Conservation (phyloP, 192 early-diverging fungal genomes). For the Allomyces macrogynus region DNA sequence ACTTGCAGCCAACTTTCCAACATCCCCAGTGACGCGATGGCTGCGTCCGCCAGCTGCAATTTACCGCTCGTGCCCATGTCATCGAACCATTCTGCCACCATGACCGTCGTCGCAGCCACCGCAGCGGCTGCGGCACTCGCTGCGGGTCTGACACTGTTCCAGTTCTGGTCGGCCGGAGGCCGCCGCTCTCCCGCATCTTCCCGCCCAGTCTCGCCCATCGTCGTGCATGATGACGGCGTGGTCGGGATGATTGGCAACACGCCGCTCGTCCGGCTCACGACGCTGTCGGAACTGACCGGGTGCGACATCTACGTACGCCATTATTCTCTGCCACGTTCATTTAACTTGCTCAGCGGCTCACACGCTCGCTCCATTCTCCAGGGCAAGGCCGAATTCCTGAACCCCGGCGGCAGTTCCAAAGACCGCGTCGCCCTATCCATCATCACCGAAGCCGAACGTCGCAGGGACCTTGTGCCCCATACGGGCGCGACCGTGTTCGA, state of each 20-base stretch:
- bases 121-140: too few relatives aligned
- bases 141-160: too few relatives aligned
- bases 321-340: neutral
- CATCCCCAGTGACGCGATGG: too few relatives aligned
- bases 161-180: too few relatives aligned
- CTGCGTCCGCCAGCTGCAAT: too few relatives aligned
- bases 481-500: conserved; percentile 69
- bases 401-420: conserved; percentile 80
- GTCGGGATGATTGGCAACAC: conserved; percentile 78
- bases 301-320: conserved; percentile 41
- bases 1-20: too few relatives aligned
- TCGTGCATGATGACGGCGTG: conserved; percentile 30
- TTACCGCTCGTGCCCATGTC: too few relatives aligned
- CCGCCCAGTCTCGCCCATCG: too few relatives aligned
- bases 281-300: conserved; percentile 71
- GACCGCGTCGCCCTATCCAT: conserved; percentile 81
- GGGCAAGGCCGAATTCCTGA: conserved; percentile 58
- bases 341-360: neutral
- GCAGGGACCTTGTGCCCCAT: conserved; percentile 47
- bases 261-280: conserved; percentile 66
- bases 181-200: too few relatives aligned
- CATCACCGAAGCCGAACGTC: conserved; percentile 52
- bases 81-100: too few relatives aligned
- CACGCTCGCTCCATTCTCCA: neutral
- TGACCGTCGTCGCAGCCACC: too few relatives aligned